Base-by-base conservation (phyloP, 257 asterid genomes). In the Solanum habrochaites region DNA sequence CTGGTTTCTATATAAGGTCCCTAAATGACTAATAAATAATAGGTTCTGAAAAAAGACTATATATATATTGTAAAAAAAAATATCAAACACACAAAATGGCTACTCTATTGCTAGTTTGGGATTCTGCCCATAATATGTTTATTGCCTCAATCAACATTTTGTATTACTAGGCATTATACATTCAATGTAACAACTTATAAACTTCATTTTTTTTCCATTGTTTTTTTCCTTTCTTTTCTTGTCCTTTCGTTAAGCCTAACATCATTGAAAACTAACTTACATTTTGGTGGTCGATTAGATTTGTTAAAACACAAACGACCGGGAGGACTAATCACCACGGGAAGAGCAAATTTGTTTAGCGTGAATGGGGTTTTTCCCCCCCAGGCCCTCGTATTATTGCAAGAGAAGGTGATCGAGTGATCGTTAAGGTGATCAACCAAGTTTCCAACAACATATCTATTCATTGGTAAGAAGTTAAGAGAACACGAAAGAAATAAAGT, bases 321-420 rank as follows among this genome's bases (percentile, higher is more conserved):
- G n/a, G n/a, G n/a, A n/a, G n/a, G 98, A 32, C 62, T 94, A 78
- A 92, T 96, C 91, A 90, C 64, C 69, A 93, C 94, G 31, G n/a
- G n/a, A 94, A 93, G 93, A 92, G 93, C 87, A 78, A n/a, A n/a
- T n/a, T n/a, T 94, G n/a, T 35, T 91, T 11, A 94, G 88, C 21
- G 96, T 92, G 3, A 94, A 94, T 12, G 95, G 95, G 4, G 89
- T 35, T 71, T 92, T 88, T 87, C 98, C n/a, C n/a, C n/a, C n/a
- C n/a, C 98, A 0, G 98, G 98, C 31, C 98, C 96, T 66, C 91
- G 89, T 16, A 86, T 94, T 43, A 66, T 93, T 32, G 98, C 95
- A 14, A 91, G 94, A 83, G 98, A 94, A 85, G 96, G 94, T 8
- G 98, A 94, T 82, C 92, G n/a, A 67, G 90, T 94, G 32, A 21